Percentiles rank a stretch among this genome's conserved stretches.
Conservation (phyloP, 768 basidiomycete genomes). For the Mycena venus region DNA sequence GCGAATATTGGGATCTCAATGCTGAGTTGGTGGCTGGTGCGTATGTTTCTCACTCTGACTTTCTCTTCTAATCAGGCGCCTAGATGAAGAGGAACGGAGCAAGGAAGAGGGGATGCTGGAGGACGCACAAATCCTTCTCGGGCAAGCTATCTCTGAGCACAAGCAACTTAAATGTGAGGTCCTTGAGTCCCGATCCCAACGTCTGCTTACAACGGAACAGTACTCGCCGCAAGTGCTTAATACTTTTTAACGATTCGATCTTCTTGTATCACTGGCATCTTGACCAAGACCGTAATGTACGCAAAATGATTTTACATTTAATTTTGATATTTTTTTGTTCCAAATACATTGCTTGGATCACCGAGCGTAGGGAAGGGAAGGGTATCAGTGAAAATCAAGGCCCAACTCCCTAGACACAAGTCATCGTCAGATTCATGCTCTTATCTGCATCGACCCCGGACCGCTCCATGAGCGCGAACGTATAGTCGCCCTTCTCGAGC, state of each 20-base stretch:
- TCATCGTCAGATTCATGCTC: slow-evolving; percentile 37
- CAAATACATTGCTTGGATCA: background rate
- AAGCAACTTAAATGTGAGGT: background rate
- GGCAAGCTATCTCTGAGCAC: background rate
- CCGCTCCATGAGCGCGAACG: slow-evolving; percentile 39
- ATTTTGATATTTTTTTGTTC: background rate
- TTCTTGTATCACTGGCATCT: background rate
- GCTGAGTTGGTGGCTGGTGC: slow-evolving; percentile 1
- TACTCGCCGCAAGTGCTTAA: background rate
- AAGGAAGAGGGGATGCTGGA: background rate
- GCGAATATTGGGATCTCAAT: background rate
- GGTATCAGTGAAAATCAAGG: too few relatives aligned
- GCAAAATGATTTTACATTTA: background rate
- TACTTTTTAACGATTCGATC: background rate
- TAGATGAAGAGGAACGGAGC: background rate
- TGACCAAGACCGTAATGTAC: background rate
- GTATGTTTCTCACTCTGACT: background rate
- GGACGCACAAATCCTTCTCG: background rate
- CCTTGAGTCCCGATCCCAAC: background rate
- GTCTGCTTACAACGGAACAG: background rate
- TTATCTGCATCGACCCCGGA: slow-evolving; percentile 34
- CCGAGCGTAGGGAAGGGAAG: too few relatives aligned
- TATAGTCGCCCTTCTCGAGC: slow-evolving; percentile 39
- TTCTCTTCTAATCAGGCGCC: background rate
- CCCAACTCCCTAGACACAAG: too few relatives aligned